Conservation (phyloP, 306 rosid genomes). For the Lupinus albus region DNA sequence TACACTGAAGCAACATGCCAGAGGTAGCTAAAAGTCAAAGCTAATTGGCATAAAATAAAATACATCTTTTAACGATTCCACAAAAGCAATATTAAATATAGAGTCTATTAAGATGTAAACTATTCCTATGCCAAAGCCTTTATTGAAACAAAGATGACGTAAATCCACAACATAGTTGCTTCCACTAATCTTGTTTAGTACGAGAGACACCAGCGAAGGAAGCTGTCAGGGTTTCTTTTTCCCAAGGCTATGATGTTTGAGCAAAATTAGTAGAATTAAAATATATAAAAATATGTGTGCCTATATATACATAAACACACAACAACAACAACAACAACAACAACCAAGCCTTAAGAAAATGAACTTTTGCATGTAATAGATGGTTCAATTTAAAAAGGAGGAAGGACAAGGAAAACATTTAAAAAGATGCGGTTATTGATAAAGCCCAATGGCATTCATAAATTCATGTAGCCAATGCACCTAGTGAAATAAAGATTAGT, state of each 20-base stretch:
- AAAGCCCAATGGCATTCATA: not conserved
- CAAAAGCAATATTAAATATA: slow-evolving; percentile 5
- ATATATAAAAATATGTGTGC: too few relatives aligned
- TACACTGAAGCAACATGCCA: slow-evolving; percentile 23
- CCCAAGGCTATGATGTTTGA: not conserved
- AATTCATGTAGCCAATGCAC: slow-evolving; percentile 5
- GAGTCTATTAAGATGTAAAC: slow-evolving; percentile 11
- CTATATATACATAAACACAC: not conserved
- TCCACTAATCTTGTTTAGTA: slow-evolving; percentile 31
- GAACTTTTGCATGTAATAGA: slow-evolving; percentile 2
- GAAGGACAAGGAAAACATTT: not conserved
- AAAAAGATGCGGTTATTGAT: not conserved
- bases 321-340: not conserved
- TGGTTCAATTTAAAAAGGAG: not conserved
- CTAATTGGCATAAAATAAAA: slow-evolving; percentile 32
- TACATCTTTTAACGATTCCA: slow-evolving; percentile 29
- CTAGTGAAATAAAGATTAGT: not conserved
- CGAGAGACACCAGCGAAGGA: not conserved
- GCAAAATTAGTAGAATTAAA: slow-evolving; percentile 15
- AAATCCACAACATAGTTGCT: slow-evolving; percentile 21
- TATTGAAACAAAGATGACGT: slow-evolving; percentile 13
- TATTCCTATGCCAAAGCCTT: slow-evolving; percentile 21
- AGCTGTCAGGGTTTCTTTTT: not conserved
- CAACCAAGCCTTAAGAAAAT: slow-evolving; percentile 11
- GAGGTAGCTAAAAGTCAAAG: slow-evolving; percentile 22